Conservation (phyloP, 2,329 filamentous ascomycete genomes). For the Nemania sp. region DNA sequence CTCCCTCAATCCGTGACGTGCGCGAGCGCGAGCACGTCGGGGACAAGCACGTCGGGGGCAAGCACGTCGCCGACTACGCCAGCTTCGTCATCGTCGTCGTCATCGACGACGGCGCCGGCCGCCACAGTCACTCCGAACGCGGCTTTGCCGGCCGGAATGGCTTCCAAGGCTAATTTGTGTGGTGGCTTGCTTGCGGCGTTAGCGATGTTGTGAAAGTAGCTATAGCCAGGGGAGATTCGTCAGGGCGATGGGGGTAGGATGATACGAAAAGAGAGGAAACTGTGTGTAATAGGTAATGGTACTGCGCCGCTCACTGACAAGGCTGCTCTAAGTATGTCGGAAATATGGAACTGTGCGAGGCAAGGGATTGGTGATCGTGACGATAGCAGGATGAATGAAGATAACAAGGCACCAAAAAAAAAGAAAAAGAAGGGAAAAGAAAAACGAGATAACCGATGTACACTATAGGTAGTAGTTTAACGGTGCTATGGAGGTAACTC, state of each 20-base stretch:
- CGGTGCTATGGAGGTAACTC: slow-evolving; percentile 1
- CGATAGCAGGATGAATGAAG: too few relatives aligned
- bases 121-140: slow-evolving; percentile 19
- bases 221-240: background rate
- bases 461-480: slow-evolving; percentile 1
- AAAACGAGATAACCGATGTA: too few relatives aligned
- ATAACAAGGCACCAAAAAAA: too few relatives aligned
- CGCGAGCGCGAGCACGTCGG: slow-evolving; percentile 13
- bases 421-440: too few relatives aligned
- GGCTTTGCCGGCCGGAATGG: slow-evolving; percentile 2
- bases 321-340: background rate
- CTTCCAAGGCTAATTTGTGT: slow-evolving; percentile 10
- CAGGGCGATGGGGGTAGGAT: background rate
- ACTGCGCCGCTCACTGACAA: background rate
- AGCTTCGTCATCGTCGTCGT: too few relatives aligned
- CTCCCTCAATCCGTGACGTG: slow-evolving; percentile 28
- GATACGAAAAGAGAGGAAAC: background rate
- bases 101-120: slow-evolving; percentile 8
- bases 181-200: slow-evolving; percentile 31
- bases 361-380: too few relatives aligned
- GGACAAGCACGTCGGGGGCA: background rate
- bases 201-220: slow-evolving; percentile 19
- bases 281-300: slow-evolving; percentile 1
- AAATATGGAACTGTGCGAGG: too few relatives aligned
- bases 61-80: background rate